These are phyloP conservation scores for Aegilops tauschii DNA, from an alignment of 176 grass and related monocot genomes.

Conservation along the genomic window DNA sequence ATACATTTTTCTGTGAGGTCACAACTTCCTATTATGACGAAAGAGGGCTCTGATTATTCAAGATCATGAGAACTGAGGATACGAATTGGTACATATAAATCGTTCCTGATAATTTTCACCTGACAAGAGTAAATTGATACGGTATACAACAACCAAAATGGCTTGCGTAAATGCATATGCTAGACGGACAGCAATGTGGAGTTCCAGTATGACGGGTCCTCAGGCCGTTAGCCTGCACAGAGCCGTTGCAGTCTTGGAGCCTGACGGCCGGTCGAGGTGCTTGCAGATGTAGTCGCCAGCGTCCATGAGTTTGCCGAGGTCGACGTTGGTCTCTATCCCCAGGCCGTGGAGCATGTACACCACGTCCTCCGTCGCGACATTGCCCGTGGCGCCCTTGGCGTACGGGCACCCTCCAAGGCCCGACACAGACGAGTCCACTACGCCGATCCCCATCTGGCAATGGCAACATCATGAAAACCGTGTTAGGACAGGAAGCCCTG, in stretches of 20 bases:
- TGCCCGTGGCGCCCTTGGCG: slow-evolving; percentile 79
- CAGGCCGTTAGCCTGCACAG: slow-evolving; percentile 39
- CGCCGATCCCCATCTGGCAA: slow-evolving; percentile 69
- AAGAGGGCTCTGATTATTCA: background rate
- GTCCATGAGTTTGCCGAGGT: slow-evolving; percentile 75
- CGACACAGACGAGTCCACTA: slow-evolving; percentile 77
- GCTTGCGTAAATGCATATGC: background rate
- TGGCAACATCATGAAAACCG: background rate
- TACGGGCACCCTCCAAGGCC: slow-evolving; percentile 90
- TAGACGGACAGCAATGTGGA: background rate
- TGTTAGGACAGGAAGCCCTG: background rate
- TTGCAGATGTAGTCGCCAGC: slow-evolving; percentile 89
- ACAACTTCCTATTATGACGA: background rate
- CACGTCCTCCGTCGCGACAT: slow-evolving; percentile 80
- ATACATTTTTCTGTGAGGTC: too few species aligned
- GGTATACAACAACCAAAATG: background rate
- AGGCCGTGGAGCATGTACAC: slow-evolving; percentile 95
- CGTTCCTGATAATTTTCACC: background rate
- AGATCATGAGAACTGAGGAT: background rate
- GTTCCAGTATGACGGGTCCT: slow-evolving; percentile 12
- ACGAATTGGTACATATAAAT: background rate
- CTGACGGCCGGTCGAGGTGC: slow-evolving; percentile 58
- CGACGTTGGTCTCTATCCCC: slow-evolving; percentile 69
- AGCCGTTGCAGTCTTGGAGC: slow-evolving; percentile 71
- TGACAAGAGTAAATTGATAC: background rate